These are phyloP conservation scores for Trametes cubensis DNA, from an alignment of 768 basidiomycete species.

Conservation along the genomic window DNA sequence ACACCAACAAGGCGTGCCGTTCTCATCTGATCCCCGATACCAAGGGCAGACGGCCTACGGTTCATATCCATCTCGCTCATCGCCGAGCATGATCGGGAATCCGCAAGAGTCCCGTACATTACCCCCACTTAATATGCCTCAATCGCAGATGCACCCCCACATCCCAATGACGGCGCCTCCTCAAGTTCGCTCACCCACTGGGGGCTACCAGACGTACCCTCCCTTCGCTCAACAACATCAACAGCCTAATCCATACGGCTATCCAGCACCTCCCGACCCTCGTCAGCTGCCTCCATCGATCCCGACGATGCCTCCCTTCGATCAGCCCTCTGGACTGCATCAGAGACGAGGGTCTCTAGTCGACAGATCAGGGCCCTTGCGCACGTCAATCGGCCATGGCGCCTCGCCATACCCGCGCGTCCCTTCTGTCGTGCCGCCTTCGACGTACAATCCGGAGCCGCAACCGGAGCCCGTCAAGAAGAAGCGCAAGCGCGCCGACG, in stretches of 20 bases:
- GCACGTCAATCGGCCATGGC: constrained; percentile 35
- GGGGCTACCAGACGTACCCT: constrained; percentile 61
- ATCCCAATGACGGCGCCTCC: constrained; percentile 27
- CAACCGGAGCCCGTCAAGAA: constrained; percentile 67
- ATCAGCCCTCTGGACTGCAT: constrained; percentile 25
- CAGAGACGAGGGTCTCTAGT: constrained; percentile 41
- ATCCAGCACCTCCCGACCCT: constrained; percentile 42
- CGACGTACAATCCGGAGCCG: constrained; percentile 27
- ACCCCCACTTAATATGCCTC: constrained; percentile 49
- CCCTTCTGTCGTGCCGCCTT: constrained; percentile 25
- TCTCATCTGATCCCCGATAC: constrained; percentile 50
- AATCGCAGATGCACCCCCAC: constrained; percentile 26
- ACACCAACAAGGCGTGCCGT: constrained; percentile 27
- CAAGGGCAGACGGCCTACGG: constrained; percentile 45
- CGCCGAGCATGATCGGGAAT: constrained; percentile 50
- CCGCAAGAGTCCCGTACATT: constrained; percentile 58
- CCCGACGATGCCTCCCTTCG: constrained; percentile 19
- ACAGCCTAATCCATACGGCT: constrained; percentile 36
- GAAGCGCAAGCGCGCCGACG: constrained; percentile 85
- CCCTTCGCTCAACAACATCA: constrained; percentile 44
- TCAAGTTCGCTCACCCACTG: constrained; percentile 63
- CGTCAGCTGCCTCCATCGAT: constrained; percentile 34
- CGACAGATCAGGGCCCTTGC: constrained; percentile 31
- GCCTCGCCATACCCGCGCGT: constrained; percentile 59
- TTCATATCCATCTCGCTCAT: constrained; percentile 50